These are phyloP conservation scores for Neurospora hispaniola DNA, from an alignment of 495 filamentous ascomycete genomes.

Conservation along the genomic window DNA sequence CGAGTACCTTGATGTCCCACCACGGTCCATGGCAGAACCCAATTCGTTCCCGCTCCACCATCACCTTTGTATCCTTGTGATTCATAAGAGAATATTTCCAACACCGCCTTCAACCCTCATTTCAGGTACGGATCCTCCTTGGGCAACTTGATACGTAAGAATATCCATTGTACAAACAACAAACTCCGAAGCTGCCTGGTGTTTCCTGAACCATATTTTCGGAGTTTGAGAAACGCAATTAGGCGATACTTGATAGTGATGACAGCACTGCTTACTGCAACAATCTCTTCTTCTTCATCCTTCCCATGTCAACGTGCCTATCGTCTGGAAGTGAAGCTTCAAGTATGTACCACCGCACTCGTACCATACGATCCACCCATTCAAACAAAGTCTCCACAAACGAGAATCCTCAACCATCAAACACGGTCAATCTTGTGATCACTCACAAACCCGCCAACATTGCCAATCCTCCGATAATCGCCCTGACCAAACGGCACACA, in stretches of 20 bases:
- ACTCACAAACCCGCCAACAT: slow-evolving; percentile 12
- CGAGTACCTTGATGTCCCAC: background rate
- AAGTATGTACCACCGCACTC: background rate
- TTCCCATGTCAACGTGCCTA: background rate
- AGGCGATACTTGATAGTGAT: background rate
- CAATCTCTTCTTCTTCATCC: background rate
- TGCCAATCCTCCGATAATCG: slow-evolving; percentile 6
- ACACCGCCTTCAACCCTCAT: background rate
- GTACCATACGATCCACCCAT: background rate
- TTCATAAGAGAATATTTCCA: background rate
- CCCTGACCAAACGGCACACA: slow-evolving; percentile 1
- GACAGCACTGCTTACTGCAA: background rate
- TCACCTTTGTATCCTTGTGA: background rate
- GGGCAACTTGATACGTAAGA: background rate
- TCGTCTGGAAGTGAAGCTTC: background rate
- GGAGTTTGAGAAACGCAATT: background rate
- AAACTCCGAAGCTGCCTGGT: background rate
- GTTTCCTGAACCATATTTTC: background rate
- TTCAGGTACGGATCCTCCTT: background rate
- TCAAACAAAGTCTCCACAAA: background rate
- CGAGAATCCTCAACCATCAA: background rate
- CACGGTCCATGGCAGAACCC: too few relatives aligned
- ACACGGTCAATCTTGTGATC: background rate
- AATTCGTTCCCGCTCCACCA: background rate
- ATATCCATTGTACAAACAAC: background rate